phyloP scores from a whole-genome alignment of 2,329 filamentous ascomycete species.

The Neonectria coccinea region DNA sequence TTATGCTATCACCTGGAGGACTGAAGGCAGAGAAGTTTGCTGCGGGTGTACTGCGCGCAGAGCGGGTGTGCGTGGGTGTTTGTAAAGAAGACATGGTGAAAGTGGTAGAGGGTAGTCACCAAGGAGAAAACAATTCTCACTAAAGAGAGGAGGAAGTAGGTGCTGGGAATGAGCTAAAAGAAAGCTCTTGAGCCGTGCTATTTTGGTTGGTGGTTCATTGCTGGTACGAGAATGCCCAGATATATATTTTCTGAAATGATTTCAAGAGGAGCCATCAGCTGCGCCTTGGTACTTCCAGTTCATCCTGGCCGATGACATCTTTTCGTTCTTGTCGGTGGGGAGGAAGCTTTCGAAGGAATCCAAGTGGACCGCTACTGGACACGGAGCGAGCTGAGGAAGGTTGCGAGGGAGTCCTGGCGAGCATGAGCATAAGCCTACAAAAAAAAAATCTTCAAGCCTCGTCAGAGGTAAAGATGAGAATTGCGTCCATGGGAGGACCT shows the following conservation, averaged over 20 bases:
- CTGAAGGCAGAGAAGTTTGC: constrained; percentile 32
- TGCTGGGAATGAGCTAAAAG: neutral
- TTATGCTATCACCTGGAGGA: constrained; percentile 28
- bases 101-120: neutral
- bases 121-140: constrained; percentile 1
- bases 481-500: constrained; percentile 42
- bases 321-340: constrained; percentile 33
- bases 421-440: constrained; percentile 21
- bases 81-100: constrained; percentile 38
- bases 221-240: constrained; percentile 20
- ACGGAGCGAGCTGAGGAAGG: constrained; percentile 23
- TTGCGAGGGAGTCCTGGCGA: constrained; percentile 24
- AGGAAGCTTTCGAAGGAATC: constrained; percentile 31
- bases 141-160: neutral
- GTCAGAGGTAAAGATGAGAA: constrained; percentile 34
- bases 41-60: constrained; percentile 43
- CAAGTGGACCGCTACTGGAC: constrained; percentile 23
- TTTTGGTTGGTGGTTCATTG: neutral
- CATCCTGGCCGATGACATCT: constrained; percentile 45
- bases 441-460: constrained; percentile 32
- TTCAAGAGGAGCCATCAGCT: constrained; percentile 19
- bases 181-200: constrained; percentile 2
- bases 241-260: constrained; percentile 36
- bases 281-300: constrained; percentile 36
- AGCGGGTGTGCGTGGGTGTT: constrained; percentile 34